Evolutionary conservation across 1,284 basidiomycete species (phyloP), one percentile per base, ranked within the genome.

Genomic region (Papiliotrema laurentii): DNA sequence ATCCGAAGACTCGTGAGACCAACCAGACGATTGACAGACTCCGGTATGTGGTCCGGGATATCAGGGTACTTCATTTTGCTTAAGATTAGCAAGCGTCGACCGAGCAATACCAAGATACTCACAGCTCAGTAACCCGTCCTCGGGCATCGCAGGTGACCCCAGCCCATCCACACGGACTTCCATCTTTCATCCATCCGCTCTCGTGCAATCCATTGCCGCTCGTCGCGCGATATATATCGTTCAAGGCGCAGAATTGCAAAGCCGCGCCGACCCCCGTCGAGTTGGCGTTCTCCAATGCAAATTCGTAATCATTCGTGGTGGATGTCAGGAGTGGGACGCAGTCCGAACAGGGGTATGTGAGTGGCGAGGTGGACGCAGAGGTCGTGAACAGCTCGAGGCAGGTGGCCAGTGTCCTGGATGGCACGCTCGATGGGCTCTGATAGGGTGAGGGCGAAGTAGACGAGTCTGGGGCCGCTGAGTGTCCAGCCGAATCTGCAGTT

Each of bases 221-320:
- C 19, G 57, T 57, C 11, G 19, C 49, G 43, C 55, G 51, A 40
- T 51, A 63, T 2, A 75, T 43, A 31, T 71, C 63, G 49, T 64
- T 61, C 39, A 75, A 51, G 1, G 69, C 66, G 43, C 74, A 75
- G 53, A 68, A 75, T 53, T 75, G 73, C 9, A 73, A 51, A 2
- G 66, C 67, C 2, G 65, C 60, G 2, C 72, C 72, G 13, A 71
- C 64, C 9, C 64, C 66, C 0, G 60, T 65, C 1, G 59, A 54
- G 47, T 66, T 66, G 11, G 59, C 67, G 25, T 56, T 55, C 2
- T 54, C 47, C 0, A 60, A 30, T 2, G 55, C 46, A 2, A 39
- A 22, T 11, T 49, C 34, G 45, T 64, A 73, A 51, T 74, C 73
- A 50, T 73, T 74, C 0, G 55, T 55, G 0, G 59, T 60, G 0